Base-by-base conservation (phyloP, 75 land plant species). In the Chamaecyparis obtusa region DNA sequence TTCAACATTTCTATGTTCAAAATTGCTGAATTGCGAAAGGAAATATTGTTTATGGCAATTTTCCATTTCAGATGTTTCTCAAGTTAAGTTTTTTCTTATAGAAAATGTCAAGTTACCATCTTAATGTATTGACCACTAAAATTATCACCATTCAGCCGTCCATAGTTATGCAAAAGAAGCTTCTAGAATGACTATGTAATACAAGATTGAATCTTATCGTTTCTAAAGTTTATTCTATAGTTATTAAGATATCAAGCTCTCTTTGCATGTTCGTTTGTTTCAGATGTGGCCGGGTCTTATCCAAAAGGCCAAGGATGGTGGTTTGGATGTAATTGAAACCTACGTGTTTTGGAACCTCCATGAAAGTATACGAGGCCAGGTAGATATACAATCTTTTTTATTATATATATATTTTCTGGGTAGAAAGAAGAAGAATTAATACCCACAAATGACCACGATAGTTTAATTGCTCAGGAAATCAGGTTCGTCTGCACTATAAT, bases 211-310 rank as follows among this genome's bases (percentile, higher is more conserved):
- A 27, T 64, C 69, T 11, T 51, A 51, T 51, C 55, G 13, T 51
- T 51, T 3, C 55, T 51, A 1, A 64, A 64, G 27, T 21, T 24
- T 64, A 24, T 64, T 64, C 21, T 72, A 30, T n/a, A 6, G 3
- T 72, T 72, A 2, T 21, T 72, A 60, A 32, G 3, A 49, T 49
- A 49, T 49, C 54, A 9, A 49, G 54, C 36, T 72, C 35, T 86
- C 33, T 44, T 85, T 85, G 0, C 36, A 60, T 64, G 69, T 27
- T 64, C 24, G 9, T 24, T 64, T 64, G 69, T 64, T 85, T 69
- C 88, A 94, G 95, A 94, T 94, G 95, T 94, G 95, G 95, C 92
- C 95, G 21, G 87, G 87, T 86, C 82, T 94, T 77, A 94, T 94
- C 17, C 51, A 87, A 74, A 92, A 92, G 84, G 89, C 94, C 41